Evolutionary conservation across 2,329 filamentous ascomycete genomes (phyloP), one percentile per base, ranked within the genome.

Genomic region (Neofusicoccum laricinum): DNA sequence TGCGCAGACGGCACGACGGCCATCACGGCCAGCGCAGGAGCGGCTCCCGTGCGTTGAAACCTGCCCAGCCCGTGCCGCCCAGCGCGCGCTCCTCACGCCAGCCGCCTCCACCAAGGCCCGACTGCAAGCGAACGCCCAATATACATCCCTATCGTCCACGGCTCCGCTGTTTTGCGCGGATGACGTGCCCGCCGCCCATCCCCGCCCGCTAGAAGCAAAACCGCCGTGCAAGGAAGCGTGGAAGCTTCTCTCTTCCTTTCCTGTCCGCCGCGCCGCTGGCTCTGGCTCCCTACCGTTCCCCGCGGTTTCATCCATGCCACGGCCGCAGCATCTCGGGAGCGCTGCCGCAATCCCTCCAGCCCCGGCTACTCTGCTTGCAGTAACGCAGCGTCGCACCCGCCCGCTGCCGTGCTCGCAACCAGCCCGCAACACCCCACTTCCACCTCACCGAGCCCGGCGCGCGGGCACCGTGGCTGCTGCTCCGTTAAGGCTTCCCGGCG

Each of bases 21-120:
- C 11, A 43, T 34, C 25, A 30, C 25, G 25, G 25, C 25, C 25
- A 30, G 25, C 25, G 25, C 25, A 30, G 25, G 25, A 30, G 25
- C 25, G 8, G 40, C 40, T 45, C 21, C 53, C 53, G 55, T 59
- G 55, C 55, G 40, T 59, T 46, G 41, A 46, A 59, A 59, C 55
- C 53, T 58, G 53, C 40, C 53, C 55, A 43, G 21, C 38, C 32
- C 21, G 19, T 32, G 46, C 46, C 46, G 19, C 46, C 32, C 46
- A n/a, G 12, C 21, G 46, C 3, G 48, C 50, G 38, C 38, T 32
- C 19, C 53, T 32, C 38, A 19, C 53, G 21, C 38, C 53, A 43
- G 36, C 38, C 12, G 46, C 46, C 49, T 36, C 49, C 49, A 51
- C 32, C 55, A 36, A 59, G 55, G 55, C 55, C 55, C 55, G 55